These are phyloP conservation scores for Globisporangium sylvaticum DNA, from an alignment of 352 stramenopile species.

Conservation along the genomic window DNA sequence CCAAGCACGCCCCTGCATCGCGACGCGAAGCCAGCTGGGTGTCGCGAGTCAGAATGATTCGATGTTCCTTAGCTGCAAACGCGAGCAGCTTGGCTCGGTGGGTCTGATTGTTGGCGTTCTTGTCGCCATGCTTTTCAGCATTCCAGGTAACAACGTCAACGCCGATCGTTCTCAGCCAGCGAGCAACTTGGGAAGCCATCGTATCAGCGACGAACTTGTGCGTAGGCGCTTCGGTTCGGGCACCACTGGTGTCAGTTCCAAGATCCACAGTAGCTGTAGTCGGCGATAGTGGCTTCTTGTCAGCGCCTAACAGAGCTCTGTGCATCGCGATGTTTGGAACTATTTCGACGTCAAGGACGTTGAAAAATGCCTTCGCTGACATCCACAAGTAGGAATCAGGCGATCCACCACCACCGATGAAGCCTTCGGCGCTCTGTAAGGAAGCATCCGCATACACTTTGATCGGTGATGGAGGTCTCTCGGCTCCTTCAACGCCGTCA, in stretches of 20 bases:
- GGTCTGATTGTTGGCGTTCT: conserved; percentile 22
- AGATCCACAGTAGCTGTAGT: background rate
- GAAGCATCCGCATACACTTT: conserved; percentile 39
- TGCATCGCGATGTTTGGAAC: conserved; percentile 33
- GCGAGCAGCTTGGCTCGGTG: conserved; percentile 39
- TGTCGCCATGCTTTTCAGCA: conserved; percentile 26
- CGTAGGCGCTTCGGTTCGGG: conserved; percentile 12
- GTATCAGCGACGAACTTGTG: conserved; percentile 74
- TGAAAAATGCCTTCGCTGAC: conserved; percentile 36
- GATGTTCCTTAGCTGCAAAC: conserved; percentile 30
- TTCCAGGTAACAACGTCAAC: conserved; percentile 76
- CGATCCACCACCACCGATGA: conserved; percentile 47
- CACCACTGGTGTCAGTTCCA: background rate
- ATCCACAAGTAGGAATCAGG: conserved; percentile 42
- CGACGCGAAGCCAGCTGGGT: conserved; percentile 34
- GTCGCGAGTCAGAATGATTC: conserved; percentile 53
- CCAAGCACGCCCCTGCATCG: conserved; percentile 48
- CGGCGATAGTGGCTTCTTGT: background rate
- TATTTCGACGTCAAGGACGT: conserved; percentile 28
- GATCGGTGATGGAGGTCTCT: conserved; percentile 6
- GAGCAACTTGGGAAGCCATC: conserved; percentile 69
- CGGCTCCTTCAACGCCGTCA: background rate
- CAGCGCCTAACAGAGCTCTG: conserved; percentile 10
- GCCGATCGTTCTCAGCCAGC: conserved; percentile 73
- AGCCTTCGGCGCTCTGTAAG: conserved; percentile 28